Percentiles rank a stretch among this genome's conserved stretches.
These are phyloP conservation scores for Apiospora aurea DNA, from an alignment of 2,329 filamentous ascomycete species.

Conservation along the genomic window DNA sequence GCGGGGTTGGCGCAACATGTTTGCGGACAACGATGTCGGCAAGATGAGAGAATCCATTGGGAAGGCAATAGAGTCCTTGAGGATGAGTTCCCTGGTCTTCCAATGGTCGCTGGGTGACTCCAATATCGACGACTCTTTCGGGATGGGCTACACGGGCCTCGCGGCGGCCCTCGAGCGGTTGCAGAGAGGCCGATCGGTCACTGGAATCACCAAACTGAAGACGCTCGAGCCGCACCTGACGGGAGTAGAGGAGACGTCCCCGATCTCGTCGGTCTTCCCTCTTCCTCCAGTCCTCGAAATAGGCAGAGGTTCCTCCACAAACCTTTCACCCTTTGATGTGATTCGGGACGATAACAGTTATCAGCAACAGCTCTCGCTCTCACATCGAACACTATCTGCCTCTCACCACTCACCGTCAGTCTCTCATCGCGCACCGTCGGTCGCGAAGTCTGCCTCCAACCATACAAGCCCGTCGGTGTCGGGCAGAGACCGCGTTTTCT, in stretches of 20 bases:
- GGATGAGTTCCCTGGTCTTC: slow-evolving; percentile 69
- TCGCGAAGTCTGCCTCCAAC: slow-evolving; percentile 35
- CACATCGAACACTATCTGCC: neutral
- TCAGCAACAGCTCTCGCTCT: slow-evolving; percentile 18
- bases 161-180: slow-evolving; percentile 68
- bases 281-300: slow-evolving; percentile 26
- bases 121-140: slow-evolving; percentile 65
- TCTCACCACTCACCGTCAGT: no score
- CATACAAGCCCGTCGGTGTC: slow-evolving; percentile 34
- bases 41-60: slow-evolving; percentile 64
- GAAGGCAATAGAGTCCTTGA: slow-evolving; percentile 66
- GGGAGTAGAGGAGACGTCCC: slow-evolving; percentile 32
- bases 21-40: slow-evolving; percentile 66
- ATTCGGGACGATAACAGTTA: slow-evolving; percentile 25
- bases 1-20: slow-evolving; percentile 69
- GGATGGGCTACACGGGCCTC: slow-evolving; percentile 72
- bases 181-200: slow-evolving; percentile 39
- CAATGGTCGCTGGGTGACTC: slow-evolving; percentile 68
- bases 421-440: slow-evolving; percentile 32
- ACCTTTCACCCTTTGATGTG: slow-evolving; percentile 33
- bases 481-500: slow-evolving; percentile 32
- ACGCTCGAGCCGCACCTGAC: slow-evolving; percentile 36
- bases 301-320: slow-evolving; percentile 30
- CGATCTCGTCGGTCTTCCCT: slow-evolving; percentile 27
- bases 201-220: slow-evolving; percentile 39